Conservation (phyloP, 1,284 basidiomycete species). For the Microbotryum lychnidis-dioicae region DNA sequence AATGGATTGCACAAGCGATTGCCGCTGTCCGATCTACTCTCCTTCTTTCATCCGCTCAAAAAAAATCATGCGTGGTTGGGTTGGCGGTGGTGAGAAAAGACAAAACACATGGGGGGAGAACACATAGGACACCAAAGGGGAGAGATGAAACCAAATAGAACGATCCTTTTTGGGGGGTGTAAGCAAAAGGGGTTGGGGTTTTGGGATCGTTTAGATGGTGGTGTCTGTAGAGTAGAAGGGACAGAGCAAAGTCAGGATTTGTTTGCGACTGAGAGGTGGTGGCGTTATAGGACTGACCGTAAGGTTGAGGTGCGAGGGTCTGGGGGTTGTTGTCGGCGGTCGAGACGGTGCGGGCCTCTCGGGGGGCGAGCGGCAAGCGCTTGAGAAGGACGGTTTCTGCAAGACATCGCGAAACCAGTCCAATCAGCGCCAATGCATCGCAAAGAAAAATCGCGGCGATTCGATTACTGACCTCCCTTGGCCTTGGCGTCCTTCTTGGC, state of each 20-base stretch:
- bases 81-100: too few species aligned
- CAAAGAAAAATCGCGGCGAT: too few species aligned
- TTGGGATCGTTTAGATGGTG: slow-evolving; percentile 23
- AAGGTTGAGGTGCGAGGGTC: slow-evolving; percentile 84
- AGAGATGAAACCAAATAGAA: too few species aligned
- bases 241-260: background rate
- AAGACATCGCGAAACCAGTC: background rate
- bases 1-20: too few species aligned
- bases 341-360: slow-evolving; percentile 70
- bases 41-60: too few species aligned
- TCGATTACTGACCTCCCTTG: slow-evolving; percentile 64
- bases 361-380: slow-evolving; percentile 77
- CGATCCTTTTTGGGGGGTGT: too few species aligned
- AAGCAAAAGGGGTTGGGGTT: background rate
- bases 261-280: background rate
- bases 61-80: too few species aligned
- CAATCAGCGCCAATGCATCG: background rate
- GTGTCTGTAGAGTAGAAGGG: slow-evolving; percentile 10
- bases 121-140: too few species aligned
- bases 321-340: slow-evolving; percentile 70
- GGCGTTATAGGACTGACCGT: slow-evolving; percentile 34
- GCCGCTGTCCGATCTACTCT: too few species aligned
- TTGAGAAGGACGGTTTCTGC: slow-evolving; percentile 70
- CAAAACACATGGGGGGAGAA: too few species aligned
- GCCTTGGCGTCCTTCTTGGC: slow-evolving; percentile 77